Conservation (phyloP, 23 red algal species). For the Gracilariopsis chorda region DNA sequence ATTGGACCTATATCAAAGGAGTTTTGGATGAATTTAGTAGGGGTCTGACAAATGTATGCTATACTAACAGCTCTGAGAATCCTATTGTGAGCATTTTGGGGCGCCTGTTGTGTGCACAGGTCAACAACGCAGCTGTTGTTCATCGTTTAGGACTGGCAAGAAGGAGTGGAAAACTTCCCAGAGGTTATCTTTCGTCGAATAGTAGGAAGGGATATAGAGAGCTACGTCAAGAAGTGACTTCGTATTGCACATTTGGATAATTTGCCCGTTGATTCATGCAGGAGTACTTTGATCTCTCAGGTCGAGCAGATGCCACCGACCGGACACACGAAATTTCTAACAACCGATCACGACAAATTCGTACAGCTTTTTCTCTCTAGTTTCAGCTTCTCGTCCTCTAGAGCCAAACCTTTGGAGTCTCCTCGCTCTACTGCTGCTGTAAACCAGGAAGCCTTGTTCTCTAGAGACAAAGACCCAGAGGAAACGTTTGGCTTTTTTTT, state of each 20-base stretch:
- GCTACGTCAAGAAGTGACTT: neutral
- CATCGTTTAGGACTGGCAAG: neutral
- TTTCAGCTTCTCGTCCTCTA: too few species aligned
- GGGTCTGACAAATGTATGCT: neutral
- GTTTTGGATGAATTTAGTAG: conserved; percentile 1
- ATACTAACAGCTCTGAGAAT: neutral
- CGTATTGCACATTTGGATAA: neutral
- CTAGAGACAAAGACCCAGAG: too few species aligned
- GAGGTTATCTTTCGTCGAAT: neutral
- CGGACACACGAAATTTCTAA: too few species aligned
- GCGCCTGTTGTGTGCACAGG: neutral
- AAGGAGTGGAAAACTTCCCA: neutral
- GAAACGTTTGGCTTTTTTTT: too few species aligned
- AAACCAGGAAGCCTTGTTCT: too few species aligned
- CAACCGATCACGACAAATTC: too few species aligned
- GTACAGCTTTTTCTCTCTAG: too few species aligned
- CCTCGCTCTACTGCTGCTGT: too few species aligned
- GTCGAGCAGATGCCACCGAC: too few species aligned
- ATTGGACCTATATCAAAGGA: neutral
- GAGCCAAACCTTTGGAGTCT: too few species aligned
- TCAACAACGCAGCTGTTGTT: neutral
- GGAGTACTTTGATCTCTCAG: too few species aligned
- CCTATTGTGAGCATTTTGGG: conserved; percentile 12
- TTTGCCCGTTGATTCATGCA: neutral
- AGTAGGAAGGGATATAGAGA: neutral